A percentile compares a stretch with the other conserved stretches of the same genome.
Conservation (phyloP, 2,329 filamentous ascomycete genomes). For the Ophiocordyceps camponoti-leonardi region DNA sequence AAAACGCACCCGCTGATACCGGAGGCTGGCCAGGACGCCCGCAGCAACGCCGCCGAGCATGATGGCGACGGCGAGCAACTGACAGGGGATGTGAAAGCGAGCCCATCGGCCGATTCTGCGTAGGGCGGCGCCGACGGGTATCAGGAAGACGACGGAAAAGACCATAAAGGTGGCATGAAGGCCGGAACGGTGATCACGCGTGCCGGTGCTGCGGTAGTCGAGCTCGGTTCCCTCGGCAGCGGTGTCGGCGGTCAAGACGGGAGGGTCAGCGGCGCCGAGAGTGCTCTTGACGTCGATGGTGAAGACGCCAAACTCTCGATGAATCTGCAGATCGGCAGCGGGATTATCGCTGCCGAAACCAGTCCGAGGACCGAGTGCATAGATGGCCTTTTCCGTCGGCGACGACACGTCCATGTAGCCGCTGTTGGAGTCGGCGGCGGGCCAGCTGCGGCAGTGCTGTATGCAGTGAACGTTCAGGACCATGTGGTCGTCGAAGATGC, state of each 20-base stretch:
- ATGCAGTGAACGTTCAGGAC: slow-evolving; percentile 33
- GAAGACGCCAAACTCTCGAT: slow-evolving; percentile 36
- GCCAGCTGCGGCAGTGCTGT: slow-evolving; percentile 33
- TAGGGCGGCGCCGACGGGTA: slow-evolving; percentile 37
- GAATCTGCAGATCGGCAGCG: slow-evolving; percentile 29
- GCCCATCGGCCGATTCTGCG: slow-evolving; percentile 32
- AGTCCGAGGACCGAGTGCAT: slow-evolving; percentile 33
- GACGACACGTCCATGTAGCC: slow-evolving; percentile 33
- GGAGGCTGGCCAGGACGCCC: slow-evolving; percentile 33
- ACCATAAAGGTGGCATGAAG: slow-evolving; percentile 36
- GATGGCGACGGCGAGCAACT: slow-evolving; percentile 29
- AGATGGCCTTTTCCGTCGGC: slow-evolving; percentile 31
- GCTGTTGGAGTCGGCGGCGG: slow-evolving; percentile 9
- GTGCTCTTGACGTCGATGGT: slow-evolving; percentile 36
- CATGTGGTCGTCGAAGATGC: slow-evolving; percentile 26
- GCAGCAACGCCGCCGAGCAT: slow-evolving; percentile 31
- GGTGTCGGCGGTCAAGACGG: slow-evolving; percentile 17
- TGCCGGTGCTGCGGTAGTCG: slow-evolving; percentile 12
- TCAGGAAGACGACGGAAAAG: slow-evolving; percentile 33
- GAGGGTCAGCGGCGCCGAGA: slow-evolving; percentile 23
- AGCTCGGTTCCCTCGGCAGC: slow-evolving; percentile 18
- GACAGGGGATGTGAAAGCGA: slow-evolving; percentile 36
- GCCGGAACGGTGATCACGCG: slow-evolving; percentile 20
- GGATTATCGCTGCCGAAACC: slow-evolving; percentile 22
- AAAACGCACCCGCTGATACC: slow-evolving; percentile 37